Percentiles rank a stretch among this genome's conserved stretches.
Evolutionary conservation across 371 early-diverging fungal species (phyloP).

Genomic region (Mortierella sp.): DNA sequence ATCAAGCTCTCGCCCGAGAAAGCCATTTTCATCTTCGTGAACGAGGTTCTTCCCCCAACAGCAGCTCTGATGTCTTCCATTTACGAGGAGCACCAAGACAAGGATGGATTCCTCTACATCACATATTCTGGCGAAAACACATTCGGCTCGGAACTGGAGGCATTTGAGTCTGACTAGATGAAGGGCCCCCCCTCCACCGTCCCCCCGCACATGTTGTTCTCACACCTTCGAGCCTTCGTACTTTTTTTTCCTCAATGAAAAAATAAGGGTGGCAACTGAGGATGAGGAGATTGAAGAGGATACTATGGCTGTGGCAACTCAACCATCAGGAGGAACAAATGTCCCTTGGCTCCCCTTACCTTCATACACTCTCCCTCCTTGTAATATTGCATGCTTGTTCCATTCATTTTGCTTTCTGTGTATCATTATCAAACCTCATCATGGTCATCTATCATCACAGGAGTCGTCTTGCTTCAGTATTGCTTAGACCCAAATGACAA

Average conservation of each 20-base stretch:
- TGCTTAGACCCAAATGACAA: too few relatives aligned
- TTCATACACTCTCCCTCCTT: conserved; percentile 3
- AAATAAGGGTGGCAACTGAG: conserved; percentile 2
- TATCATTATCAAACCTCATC: not conserved
- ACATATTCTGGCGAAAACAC: conserved; percentile 91
- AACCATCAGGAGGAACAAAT: too few relatives aligned
- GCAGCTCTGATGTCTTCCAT: conserved; percentile 89
- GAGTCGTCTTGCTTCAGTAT: not conserved
- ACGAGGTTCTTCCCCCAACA: conserved; percentile 93
- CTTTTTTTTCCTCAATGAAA: conserved; percentile 7
- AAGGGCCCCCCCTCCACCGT: not conserved
- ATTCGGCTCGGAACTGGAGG: conserved; percentile 65
- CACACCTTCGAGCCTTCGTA: too few relatives aligned
- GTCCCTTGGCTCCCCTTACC: not conserved
- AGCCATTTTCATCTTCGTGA: conserved; percentile 98
- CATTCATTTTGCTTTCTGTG: not conserved
- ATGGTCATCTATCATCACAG: not conserved
- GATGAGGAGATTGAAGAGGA: conserved; percentile 5
- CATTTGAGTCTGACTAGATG: conserved; percentile 16
- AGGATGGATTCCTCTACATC: conserved; percentile 96
- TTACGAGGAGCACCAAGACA: conserved; percentile 95
- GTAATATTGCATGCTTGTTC: conserved; percentile 1
- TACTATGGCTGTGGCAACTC: not conserved
- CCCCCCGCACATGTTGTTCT: not conserved
- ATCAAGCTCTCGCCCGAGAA: conserved; percentile 95